Evolutionary conservation across 176 grass and related monocot species (phyloP).

Genomic region (Avena eriantha): DNA sequence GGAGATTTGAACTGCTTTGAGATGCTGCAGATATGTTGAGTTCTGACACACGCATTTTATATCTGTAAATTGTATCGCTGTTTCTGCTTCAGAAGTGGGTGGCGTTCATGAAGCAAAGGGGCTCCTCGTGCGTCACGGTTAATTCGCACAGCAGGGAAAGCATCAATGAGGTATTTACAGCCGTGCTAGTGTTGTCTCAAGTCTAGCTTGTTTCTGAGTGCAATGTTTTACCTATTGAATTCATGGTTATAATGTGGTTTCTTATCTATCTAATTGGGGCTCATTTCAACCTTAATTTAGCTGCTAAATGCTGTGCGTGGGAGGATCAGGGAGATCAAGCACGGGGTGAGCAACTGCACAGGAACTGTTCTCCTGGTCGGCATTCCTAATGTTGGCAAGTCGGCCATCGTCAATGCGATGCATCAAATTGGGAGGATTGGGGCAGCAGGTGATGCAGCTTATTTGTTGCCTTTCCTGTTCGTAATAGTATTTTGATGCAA

Average conservation of each 20-base stretch:
- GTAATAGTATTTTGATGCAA: slow-evolving; percentile 14
- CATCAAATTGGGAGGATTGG: slow-evolving; percentile 79
- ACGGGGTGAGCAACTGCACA: slow-evolving; percentile 49
- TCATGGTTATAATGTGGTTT: neutral
- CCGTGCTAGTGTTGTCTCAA: neutral
- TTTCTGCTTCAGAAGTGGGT: slow-evolving; percentile 63
- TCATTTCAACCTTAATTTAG: slow-evolving; percentile 43
- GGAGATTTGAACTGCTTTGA: neutral
- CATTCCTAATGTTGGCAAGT: slow-evolving; percentile 87
- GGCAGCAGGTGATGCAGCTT: slow-evolving; percentile 59
- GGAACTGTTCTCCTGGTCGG: slow-evolving; percentile 70
- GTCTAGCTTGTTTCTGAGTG: neutral
- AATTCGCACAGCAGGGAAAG: slow-evolving; percentile 71
- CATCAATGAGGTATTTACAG: slow-evolving; percentile 59
- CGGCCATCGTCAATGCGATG: slow-evolving; percentile 64
- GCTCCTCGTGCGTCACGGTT: slow-evolving; percentile 47
- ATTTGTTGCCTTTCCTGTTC: slow-evolving; percentile 20
- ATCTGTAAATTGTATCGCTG: neutral
- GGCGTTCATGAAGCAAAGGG: slow-evolving; percentile 51
- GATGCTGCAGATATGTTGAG: neutral
- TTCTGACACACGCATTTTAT: neutral
- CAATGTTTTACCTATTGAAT: neutral
- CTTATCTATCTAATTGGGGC: neutral
- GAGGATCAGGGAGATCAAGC: slow-evolving; percentile 67
- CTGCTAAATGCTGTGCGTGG: slow-evolving; percentile 54